These are phyloP conservation scores for Penicillium sclerotiorum DNA, from an alignment of 2,329 filamentous ascomycete species.

Conservation along the genomic window DNA sequence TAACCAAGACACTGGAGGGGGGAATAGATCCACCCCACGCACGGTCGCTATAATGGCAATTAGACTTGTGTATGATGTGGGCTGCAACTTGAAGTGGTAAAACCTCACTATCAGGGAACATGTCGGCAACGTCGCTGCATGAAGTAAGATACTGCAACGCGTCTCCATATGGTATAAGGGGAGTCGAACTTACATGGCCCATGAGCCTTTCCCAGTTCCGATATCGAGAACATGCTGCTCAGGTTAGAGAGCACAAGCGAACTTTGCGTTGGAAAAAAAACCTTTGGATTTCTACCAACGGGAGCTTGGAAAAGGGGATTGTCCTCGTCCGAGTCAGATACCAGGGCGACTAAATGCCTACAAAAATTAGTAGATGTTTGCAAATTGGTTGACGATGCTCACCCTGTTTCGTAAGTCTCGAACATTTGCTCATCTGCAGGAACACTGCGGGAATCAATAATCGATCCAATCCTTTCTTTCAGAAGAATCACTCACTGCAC, in stretches of 20 bases:
- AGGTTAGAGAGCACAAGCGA: not conserved
- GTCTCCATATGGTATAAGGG: not conserved
- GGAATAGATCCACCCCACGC: conserved; percentile 24
- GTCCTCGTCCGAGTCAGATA: conserved; percentile 5
- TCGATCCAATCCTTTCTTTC: not conserved
- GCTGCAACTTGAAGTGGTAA: no score
- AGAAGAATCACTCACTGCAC: not conserved
- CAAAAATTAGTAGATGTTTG: not conserved
- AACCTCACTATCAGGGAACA: conserved; percentile 9
- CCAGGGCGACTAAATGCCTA: conserved; percentile 13
- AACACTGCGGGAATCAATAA: conserved; percentile 1
- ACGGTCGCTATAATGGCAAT: conserved; percentile 10
- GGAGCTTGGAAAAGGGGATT: conserved; percentile 15
- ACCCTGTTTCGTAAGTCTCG: conserved; percentile 13
- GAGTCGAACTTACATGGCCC: conserved; percentile 11
- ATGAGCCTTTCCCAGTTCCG: conserved; percentile 13
- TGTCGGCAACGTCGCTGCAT: conserved; percentile 15
- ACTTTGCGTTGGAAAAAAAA: not conserved
- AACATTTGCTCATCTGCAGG: conserved; percentile 16
- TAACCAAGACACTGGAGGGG: conserved; percentile 18
- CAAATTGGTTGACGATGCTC: not conserved
- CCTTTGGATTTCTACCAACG: conserved; percentile 1
- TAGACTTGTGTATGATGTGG: no score
- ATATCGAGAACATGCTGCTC: conserved; percentile 14
- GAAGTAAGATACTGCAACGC: not conserved